phyloP scores from a whole-genome alignment of 345 rosid genomes.

The Hibiscus trionum region DNA sequence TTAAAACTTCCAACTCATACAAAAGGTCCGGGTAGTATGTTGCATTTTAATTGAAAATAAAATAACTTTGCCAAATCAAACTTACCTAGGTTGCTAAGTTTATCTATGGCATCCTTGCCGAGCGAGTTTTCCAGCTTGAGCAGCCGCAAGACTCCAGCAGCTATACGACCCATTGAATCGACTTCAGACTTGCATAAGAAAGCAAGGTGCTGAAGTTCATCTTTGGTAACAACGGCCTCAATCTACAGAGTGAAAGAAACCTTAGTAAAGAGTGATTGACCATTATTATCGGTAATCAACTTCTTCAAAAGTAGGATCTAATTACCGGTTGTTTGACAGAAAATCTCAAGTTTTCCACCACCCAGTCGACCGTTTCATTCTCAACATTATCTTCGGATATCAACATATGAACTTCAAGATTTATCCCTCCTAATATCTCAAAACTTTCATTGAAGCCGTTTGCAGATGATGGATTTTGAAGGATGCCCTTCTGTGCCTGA shows the following conservation, averaged over 20 bases:
- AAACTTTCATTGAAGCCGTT: constrained; percentile 55
- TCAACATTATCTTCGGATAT: constrained; percentile 43
- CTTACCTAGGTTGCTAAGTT: constrained; percentile 92
- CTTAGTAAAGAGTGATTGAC: constrained; percentile 9
- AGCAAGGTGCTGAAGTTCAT: constrained; percentile 80
- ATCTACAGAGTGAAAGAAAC: constrained; percentile 36
- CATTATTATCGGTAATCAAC: neutral
- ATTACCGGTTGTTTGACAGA: constrained; percentile 89
- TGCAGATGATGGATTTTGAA: constrained; percentile 19
- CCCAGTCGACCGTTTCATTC: constrained; percentile 59
- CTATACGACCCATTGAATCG: constrained; percentile 86
- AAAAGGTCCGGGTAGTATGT: neutral
- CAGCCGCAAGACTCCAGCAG: constrained; percentile 76
- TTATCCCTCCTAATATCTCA: constrained; percentile 53
- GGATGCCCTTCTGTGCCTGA: constrained; percentile 30
- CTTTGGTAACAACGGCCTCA: constrained; percentile 79
- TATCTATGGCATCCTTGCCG: constrained; percentile 71
- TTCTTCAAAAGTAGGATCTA: constrained; percentile 13
- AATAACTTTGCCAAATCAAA: neutral
- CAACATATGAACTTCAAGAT: constrained; percentile 65
- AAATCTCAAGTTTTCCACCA: constrained; percentile 74
- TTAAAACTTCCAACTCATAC: neutral
- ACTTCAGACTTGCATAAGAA: constrained; percentile 79
- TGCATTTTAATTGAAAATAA: neutral
- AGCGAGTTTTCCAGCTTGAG: constrained; percentile 77